Evolutionary conservation across 78 protist species (phyloP).

Genomic region (Goniomonas avonlea): DNA sequence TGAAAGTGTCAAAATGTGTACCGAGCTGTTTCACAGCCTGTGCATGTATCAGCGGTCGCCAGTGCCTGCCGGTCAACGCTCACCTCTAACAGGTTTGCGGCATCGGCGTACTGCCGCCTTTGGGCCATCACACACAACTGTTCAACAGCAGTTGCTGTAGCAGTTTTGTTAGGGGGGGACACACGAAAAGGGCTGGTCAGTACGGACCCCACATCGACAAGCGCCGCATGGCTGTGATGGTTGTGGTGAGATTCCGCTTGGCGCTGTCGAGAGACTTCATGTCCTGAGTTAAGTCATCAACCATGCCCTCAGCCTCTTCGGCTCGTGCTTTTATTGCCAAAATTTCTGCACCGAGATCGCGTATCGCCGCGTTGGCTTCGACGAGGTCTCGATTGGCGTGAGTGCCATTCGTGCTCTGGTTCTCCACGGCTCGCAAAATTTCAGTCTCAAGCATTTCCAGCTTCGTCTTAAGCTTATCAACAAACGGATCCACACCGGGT

Average conservation of each 20-base stretch:
- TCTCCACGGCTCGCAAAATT: slow-evolving; percentile 12
- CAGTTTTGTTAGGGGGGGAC: no score
- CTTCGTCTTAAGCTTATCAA: no score
- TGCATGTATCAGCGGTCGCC: no score
- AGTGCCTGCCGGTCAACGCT: no score
- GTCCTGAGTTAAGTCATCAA: no score
- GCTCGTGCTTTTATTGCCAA: no score
- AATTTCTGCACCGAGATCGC: no score
- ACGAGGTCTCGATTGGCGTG: not conserved
- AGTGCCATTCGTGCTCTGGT: slow-evolving; percentile 6
- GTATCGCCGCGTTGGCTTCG: not conserved
- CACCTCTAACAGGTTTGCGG: slow-evolving; percentile 19
- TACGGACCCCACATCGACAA: not conserved
- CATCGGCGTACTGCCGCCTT: not conserved
- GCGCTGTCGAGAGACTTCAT: slow-evolving; percentile 14
- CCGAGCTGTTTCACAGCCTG: no score
- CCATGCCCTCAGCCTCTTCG: no score
- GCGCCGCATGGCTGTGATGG: slow-evolving; percentile 11
- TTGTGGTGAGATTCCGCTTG: slow-evolving; percentile 10
- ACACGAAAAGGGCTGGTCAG: no score
- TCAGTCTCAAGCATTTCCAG: not conserved
- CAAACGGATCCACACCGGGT: no score
- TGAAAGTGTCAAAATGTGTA: no score
- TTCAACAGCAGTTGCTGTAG: not conserved
- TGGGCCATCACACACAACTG: not conserved